Evolutionary conservation across 805 yeast genomes (phyloP).

Genomic region (Pichia thaimueangensis): DNA sequence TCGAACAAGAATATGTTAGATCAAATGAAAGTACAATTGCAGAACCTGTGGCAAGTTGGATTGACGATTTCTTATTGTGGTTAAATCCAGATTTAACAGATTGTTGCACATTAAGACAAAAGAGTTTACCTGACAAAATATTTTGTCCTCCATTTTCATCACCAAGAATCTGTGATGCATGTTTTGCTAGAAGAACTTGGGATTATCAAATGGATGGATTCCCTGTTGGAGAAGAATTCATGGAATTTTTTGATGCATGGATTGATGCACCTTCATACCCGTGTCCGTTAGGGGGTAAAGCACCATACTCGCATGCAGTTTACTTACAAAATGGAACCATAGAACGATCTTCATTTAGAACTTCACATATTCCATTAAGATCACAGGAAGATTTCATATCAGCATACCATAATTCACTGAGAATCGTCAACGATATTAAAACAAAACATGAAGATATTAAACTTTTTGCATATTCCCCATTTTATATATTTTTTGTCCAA

Average conservation of each 20-base stretch:
- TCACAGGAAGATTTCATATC: conserved; percentile 80
- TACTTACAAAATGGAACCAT: conserved; percentile 33
- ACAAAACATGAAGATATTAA: conserved; percentile 34
- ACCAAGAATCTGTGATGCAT: conserved; percentile 63
- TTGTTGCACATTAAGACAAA: conserved; percentile 75
- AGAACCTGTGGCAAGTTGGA: conserved; percentile 87
- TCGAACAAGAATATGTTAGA: conserved; percentile 79
- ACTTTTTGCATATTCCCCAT: conserved; percentile 86
- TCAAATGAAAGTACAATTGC: conserved; percentile 56
- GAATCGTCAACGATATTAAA: conserved; percentile 56
- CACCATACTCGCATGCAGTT: conserved; percentile 70
- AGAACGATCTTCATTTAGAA: conserved; percentile 62
- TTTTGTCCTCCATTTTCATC: conserved; percentile 66
- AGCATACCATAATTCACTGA: conserved; percentile 66
- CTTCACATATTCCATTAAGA: conserved; percentile 70
- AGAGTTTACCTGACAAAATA: conserved; percentile 39
- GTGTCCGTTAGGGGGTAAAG: conserved; percentile 94
- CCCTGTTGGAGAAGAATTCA: conserved; percentile 66
- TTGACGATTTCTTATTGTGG: conserved; percentile 85
- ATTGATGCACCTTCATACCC: conserved; percentile 74
- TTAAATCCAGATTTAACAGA: conserved; percentile 79
- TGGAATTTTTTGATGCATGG: conserved; percentile 74
- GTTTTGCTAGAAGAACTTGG: conserved; percentile 63
- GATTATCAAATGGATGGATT: conserved; percentile 72
- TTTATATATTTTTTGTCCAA: conserved; percentile 89